Evolutionary conservation across 148 eudicot genomes (phyloP), one percentile per base, ranked within the genome.

Genomic region (Camellia lanceoleosa): DNA sequence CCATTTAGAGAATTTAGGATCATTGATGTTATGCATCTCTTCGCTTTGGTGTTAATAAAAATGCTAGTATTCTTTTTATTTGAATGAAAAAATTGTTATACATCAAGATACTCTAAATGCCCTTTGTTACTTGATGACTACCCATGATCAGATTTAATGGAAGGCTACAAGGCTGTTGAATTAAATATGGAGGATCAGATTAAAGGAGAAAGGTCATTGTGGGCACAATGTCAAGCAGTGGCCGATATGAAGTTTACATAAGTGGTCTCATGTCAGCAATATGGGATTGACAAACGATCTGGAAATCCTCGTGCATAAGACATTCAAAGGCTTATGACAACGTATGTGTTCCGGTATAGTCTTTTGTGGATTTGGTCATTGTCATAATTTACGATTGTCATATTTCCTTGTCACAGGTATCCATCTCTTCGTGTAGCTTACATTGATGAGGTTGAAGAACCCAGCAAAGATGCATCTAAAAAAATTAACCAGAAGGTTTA

Each of bases 341-440:
- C 23, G 23, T 23, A 23, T 23, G 23, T 23, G 23, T 23, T 23
- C 23, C 0, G 23, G 23, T 23, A 23, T 23, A 87, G 84, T 64
- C 65, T 87, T 56, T 56, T 56, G 12, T 56, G 60, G 16, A 56
- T 56, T 3, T 56, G 60, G 60, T 56, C 3, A 56, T 13, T 8
- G 16, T 56, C 60, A 56, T 8, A 56, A 56, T 3, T 56, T 56
- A 2, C 60, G 0, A 47, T 56, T 9, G 60, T 56, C 16, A 56
- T 56, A 56, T 51, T 12, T 52, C 58, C 52, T 8, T 23, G 47
- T 68, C 49, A 66, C 82, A 87, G 89, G 71, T 82, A 87, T 79
- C 89, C 89, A 42, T 82, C 89, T 75, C 86, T 84, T 65, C 89
- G 89, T 75, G 89, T 87, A 41, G 89, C 89, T 63, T 87, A 87